Base-by-base conservation (phyloP, 1,284 basidiomycete species). In the Amylostereum chailletii region DNA sequence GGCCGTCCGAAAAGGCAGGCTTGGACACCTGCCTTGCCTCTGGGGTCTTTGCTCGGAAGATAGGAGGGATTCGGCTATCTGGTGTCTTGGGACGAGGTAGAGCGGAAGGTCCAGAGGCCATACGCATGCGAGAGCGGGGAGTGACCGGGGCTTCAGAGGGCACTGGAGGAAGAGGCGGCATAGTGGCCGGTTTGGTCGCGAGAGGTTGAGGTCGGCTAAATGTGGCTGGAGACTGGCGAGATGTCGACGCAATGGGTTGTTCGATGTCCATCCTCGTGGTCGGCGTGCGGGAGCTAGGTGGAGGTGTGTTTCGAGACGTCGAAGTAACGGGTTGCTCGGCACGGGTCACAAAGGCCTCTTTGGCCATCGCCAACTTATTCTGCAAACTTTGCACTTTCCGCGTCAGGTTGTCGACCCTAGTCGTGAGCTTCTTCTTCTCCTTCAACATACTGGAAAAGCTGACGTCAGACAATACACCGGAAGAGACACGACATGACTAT, bases 331-430 rank as follows among this genome's bases (percentile, higher is more conserved):
- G 54, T 29, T 49, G 55, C 30, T 57, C 47, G 9, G 60, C 57
- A 19, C 19, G 19, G 19, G 19, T 19, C 19, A 19, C 19, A 11
- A 51, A 46, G 27, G 60, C 45, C 26, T 74, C 74, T 60, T 77
- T 76, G 32, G 74, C 69, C 1, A 73, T 72, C 6, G 72, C 65
- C 41, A 88, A 63, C 60, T 86, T 89, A 11, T 72, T 69, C 60
- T 89, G 85, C 54, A 88, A 62, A 47, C 70, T 78, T 54, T 84
- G 80, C 39, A 84, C 74, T 60, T 88, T 90, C 46, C 83, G 75
- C 43, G 73, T 79, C 45, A 90, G 66, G 3, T 74, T 71, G 50
- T 89, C 86, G 36, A 86, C 76, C 65, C 82, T 88, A 47, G 65
- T 69, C 3, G 68, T 69, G 30, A 89, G 68, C 57, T 84, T 86